These are phyloP conservation scores for Aurinia saxatilis DNA, from an alignment of 345 rosid genomes.

Conservation along the genomic window DNA sequence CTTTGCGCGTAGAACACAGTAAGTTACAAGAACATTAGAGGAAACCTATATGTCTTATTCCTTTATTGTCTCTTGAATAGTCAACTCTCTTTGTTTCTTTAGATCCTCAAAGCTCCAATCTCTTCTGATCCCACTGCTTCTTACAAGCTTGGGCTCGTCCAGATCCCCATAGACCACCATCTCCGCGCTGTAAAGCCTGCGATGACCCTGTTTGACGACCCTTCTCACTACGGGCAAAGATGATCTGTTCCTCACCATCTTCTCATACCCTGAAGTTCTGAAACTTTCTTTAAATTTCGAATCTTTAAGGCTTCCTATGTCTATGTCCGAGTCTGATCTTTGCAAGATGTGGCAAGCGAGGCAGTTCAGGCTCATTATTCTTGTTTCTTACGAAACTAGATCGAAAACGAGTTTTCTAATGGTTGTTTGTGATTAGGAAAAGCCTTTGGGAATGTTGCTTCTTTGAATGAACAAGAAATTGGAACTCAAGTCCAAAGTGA, in stretches of 20 bases:
- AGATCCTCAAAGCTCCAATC: slow-evolving; percentile 96
- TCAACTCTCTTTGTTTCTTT: slow-evolving; percentile 26
- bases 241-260: slow-evolving; percentile 19
- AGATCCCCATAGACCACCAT: slow-evolving; percentile 6
- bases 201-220: slow-evolving; percentile 32
- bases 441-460: slow-evolving; percentile 2
- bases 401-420: not conserved
- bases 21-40: not conserved
- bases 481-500: not conserved
- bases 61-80: slow-evolving; percentile 21
- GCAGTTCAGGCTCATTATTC: slow-evolving; percentile 59
- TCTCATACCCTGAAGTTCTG: slow-evolving; percentile 18
- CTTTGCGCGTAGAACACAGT: not conserved
- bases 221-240: slow-evolving; percentile 14
- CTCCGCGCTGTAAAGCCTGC: slow-evolving; percentile 34
- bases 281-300: slow-evolving; percentile 46
- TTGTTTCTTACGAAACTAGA: not conserved
- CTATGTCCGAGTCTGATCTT: slow-evolving; percentile 28
- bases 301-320: slow-evolving; percentile 7
- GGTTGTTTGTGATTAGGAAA: not conserved
- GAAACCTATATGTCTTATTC: slow-evolving; percentile 17
- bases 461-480: slow-evolving; percentile 8
- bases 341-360: slow-evolving; percentile 39
- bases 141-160: slow-evolving; percentile 53
- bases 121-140: slow-evolving; percentile 85